Evolutionary conservation across 352 stramenopile genomes (phyloP), one percentile per base, ranked within the genome.

Genomic region (Pythium pyrilobum): DNA sequence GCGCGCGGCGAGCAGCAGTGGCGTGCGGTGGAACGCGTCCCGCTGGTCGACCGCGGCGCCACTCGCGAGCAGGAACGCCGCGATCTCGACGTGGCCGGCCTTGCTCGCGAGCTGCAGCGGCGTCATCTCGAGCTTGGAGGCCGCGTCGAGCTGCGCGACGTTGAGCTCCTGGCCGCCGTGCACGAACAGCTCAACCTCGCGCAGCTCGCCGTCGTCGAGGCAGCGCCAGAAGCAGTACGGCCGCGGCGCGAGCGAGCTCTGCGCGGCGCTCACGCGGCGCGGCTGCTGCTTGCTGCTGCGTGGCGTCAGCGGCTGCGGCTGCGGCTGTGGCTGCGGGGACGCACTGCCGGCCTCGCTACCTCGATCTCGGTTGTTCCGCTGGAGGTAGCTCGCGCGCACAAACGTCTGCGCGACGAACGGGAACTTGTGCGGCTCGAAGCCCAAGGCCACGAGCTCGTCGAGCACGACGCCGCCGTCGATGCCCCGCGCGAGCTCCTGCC

Each of bases 181-280:
- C 12, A 90, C 73, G 51, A 90, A 90, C 12, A 90, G 59, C 53
- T 90, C 72, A 3, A 83, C 59, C 18, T 85, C 72, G 3, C 36
- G 23, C n/a, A 72, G 23, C 2, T 71, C 50, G 6, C 71, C 72
- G 28, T 82, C 61, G 24, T 76, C 69, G 10, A 87, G 66, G 23
- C 69, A 67, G 20, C 61, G 62, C 52, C 66, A 69, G 38, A 90
- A 86, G 10, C 71, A 69, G 52, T 72, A 88, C 12, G 36, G 48
- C 27, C 41, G 41, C 0, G 38, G 25, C 2, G 56, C 39, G 2
- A 25, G n/a, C 25, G 46, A 40, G 3, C 38, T n/a, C 36, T 52
- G 43, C 2, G 54, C 54, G 21, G 50, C 57, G 13, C 36, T 44
- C 16, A 40, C 39, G n/a, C 46, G 45, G 6, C 54, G 45, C 28